phyloP scores from a whole-genome alignment of 73 alveolate genomes.

The Paramecium octaurelia region DNA sequence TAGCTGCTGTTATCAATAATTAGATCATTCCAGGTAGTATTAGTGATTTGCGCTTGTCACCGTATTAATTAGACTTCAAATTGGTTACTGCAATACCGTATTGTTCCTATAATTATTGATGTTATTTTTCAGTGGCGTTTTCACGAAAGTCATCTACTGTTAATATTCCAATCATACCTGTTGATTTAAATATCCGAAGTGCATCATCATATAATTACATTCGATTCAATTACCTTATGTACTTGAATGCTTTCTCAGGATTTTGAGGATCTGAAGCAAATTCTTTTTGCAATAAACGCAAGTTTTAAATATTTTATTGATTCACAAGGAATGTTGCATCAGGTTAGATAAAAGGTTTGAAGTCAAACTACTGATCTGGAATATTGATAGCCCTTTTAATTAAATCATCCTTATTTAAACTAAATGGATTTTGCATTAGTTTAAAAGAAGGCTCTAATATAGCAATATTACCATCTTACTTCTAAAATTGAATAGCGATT shows the following conservation, averaged over 20 bases:
- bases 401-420: neutral
- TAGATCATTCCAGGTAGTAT: neutral
- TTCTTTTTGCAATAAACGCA: neutral
- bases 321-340: neutral
- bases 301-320: neutral
- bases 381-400: neutral
- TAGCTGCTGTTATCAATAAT: neutral
- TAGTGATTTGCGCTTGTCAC: neutral
- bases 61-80: neutral
- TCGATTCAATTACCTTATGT: neutral
- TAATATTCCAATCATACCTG: neutral
- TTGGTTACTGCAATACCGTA: slow-evolving; percentile 1
- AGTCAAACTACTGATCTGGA: neutral
- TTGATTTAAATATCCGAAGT: neutral
- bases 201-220: neutral
- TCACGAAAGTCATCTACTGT: neutral
- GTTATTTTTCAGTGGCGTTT: neutral
- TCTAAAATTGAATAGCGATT: neutral
- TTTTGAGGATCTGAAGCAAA: slow-evolving; percentile 5
- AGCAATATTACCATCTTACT: neutral
- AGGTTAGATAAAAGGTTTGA: neutral
- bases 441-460: neutral
- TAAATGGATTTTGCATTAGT: neutral
- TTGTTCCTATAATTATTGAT: neutral
- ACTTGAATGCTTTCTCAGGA: neutral